Percentiles rank a stretch among this genome's conserved stretches.
Conservation (phyloP, 1,284 basidiomycete genomes). For the Irpex lacteus region DNA sequence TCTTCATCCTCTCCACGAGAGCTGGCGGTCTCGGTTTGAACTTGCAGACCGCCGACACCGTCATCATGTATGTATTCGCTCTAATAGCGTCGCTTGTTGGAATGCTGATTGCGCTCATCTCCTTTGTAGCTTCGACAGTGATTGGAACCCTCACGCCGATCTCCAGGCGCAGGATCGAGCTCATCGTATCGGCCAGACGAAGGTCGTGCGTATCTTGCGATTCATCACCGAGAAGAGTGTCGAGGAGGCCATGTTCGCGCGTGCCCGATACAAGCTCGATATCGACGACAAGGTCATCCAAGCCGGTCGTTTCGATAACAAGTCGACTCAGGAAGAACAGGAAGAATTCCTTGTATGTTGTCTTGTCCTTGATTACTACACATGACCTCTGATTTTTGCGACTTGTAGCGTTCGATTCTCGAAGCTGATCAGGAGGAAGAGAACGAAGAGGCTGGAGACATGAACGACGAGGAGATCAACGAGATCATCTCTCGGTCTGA, state of each 20-base stretch:
- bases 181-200: conserved; percentile 99
- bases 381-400: neutral
- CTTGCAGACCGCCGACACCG: conserved; percentile 97
- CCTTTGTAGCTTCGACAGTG: conserved; percentile 32
- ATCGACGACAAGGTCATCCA: conserved; percentile 99
- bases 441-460: conserved; percentile 90
- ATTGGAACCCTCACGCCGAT: conserved; percentile 95
- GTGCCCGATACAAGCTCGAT: conserved; percentile 95
- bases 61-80: conserved; percentile 84
- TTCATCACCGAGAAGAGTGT: conserved; percentile 98
- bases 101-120: neutral
- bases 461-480: conserved; percentile 98
- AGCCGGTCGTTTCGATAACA: conserved; percentile 99
- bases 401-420: conserved; percentile 71
- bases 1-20: conserved; percentile 96
- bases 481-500: conserved; percentile 89
- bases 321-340: conserved; percentile 96
- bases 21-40: conserved; percentile 98
- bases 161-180: conserved; percentile 99
- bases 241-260: conserved; percentile 95
- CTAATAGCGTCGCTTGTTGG: neutral
- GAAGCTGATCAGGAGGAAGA: conserved; percentile 91
- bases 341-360: conserved; percentile 85
- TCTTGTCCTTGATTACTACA: conserved; percentile 13
- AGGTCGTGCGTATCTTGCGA: conserved; percentile 94